phyloP scores from a whole-genome alignment of 139 green algal genomes.

The Chlorella sp. region DNA sequence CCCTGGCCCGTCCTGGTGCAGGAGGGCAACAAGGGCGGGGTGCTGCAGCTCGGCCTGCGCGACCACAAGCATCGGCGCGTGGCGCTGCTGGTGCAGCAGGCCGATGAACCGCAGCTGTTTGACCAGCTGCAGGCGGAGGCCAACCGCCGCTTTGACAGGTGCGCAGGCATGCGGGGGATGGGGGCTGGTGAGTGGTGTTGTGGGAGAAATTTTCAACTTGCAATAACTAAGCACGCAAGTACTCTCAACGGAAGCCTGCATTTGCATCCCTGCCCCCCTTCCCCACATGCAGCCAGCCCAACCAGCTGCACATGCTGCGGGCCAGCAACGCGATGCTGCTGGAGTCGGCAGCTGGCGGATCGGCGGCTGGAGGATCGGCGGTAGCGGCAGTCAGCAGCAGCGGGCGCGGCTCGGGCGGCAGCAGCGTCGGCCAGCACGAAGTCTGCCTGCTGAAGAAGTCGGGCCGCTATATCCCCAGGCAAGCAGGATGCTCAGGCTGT shows the following conservation, averaged over 20 bases:
- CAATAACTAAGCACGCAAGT: too few relatives aligned
- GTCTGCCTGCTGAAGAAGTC: too few relatives aligned
- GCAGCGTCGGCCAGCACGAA: too few relatives aligned
- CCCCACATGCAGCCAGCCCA: background rate
- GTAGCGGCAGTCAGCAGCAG: too few relatives aligned
- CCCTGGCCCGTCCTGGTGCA: background rate
- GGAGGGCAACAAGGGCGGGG: background rate
- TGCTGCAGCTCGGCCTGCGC: background rate
- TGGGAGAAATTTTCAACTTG: too few relatives aligned
- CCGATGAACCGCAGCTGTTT: background rate
- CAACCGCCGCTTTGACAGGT: background rate
- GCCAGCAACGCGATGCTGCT: background rate
- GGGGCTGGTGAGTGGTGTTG: too few relatives aligned
- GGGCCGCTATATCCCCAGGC: too few relatives aligned
- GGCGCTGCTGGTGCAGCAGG: background rate
- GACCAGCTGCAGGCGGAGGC: background rate
- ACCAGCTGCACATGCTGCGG: background rate
- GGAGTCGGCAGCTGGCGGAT: background rate
- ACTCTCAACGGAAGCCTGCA: too few relatives aligned
- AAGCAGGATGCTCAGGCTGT: too few relatives aligned
- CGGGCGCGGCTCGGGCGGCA: too few relatives aligned
- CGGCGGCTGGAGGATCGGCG: too few relatives aligned
- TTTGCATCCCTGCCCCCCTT: background rate
- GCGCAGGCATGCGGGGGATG: too few relatives aligned
- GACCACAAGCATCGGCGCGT: background rate